Evolutionary conservation across 805 yeast species (phyloP).

Genomic region (Wickerhamomyces alni): DNA sequence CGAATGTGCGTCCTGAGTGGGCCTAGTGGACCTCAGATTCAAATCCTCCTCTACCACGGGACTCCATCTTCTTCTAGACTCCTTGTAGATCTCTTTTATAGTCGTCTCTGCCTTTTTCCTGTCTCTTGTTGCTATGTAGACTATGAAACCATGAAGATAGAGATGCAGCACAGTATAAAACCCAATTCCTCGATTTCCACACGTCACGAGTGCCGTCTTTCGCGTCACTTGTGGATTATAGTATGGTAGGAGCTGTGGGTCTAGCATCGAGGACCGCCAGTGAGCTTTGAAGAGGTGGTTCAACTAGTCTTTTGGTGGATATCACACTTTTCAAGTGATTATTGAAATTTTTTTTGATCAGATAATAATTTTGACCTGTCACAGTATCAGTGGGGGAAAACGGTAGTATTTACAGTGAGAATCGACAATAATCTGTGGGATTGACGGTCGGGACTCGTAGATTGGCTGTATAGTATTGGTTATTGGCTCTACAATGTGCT

Average conservation of each 20-base stretch:
- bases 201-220: slow-evolving; percentile 68
- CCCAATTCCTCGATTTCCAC: slow-evolving; percentile 81
- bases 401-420: too few relatives aligned
- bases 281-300: too few relatives aligned
- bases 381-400: too few relatives aligned
- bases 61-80: slow-evolving; percentile 35
- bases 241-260: slow-evolving; percentile 53
- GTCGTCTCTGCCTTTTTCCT: slow-evolving; percentile 49
- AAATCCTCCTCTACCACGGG: slow-evolving; percentile 8
- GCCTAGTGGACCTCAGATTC: not conserved
- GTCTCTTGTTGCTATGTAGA: slow-evolving; percentile 72
- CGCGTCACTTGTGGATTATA: slow-evolving; percentile 48
- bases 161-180: slow-evolving; percentile 70
- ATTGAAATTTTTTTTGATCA: too few relatives aligned
- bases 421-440: too few relatives aligned
- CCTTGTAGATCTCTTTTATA: slow-evolving; percentile 45
- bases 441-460: too few relatives aligned
- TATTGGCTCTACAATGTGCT: too few relatives aligned
- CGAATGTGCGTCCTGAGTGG: too few relatives aligned
- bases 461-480: too few relatives aligned
- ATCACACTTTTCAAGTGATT: too few relatives aligned
- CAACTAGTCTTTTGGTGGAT: too few relatives aligned
- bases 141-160: slow-evolving; percentile 70
- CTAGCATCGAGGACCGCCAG: not conserved
- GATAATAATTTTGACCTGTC: too few relatives aligned